Evolutionary conservation across 306 rosid species (phyloP).

Genomic region (Senna tora): DNA sequence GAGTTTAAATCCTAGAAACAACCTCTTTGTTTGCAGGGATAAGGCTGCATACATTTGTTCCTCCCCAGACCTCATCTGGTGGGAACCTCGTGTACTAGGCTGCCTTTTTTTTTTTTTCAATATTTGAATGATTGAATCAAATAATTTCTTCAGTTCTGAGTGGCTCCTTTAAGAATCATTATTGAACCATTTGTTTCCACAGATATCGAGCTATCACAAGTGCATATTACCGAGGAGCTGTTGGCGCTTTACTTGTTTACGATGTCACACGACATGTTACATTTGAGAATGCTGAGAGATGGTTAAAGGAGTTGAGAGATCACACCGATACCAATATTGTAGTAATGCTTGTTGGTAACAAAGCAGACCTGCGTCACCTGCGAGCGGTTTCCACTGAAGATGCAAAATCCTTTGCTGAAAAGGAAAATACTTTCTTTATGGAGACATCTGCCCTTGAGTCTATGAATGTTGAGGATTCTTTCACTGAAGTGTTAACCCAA

Average conservation of each 20-base stretch:
- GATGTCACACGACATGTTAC: slow-evolving; percentile 60
- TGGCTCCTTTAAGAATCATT: slow-evolving; percentile 7
- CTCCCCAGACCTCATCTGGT: too few relatives aligned
- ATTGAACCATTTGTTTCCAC: not conserved
- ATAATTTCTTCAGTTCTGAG: not conserved
- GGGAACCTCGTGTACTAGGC: too few relatives aligned
- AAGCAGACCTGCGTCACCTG: slow-evolving; percentile 57
- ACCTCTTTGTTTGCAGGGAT: too few relatives aligned
- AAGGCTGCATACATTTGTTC: too few relatives aligned
- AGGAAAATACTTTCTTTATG: slow-evolving; percentile 53
- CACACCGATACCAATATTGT: slow-evolving; percentile 63
- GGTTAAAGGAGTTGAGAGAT: slow-evolving; percentile 64
- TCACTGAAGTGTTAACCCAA: slow-evolving; percentile 60
- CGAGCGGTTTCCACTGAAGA: slow-evolving; percentile 59
- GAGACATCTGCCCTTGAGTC: slow-evolving; percentile 69
- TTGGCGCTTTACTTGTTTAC: slow-evolving; percentile 64
- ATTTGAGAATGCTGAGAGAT: slow-evolving; percentile 66
- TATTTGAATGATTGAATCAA: too few relatives aligned
- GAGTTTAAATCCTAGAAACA: too few relatives aligned
- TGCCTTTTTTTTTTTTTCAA: too few relatives aligned
- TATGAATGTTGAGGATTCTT: slow-evolving; percentile 57
- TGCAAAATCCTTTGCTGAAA: slow-evolving; percentile 56
- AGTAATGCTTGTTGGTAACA: slow-evolving; percentile 63
- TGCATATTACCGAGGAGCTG: slow-evolving; percentile 64
- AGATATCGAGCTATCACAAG: slow-evolving; percentile 70